Base-by-base conservation (phyloP, 306 rosid genomes). In the Abrus pulchellus region DNA sequence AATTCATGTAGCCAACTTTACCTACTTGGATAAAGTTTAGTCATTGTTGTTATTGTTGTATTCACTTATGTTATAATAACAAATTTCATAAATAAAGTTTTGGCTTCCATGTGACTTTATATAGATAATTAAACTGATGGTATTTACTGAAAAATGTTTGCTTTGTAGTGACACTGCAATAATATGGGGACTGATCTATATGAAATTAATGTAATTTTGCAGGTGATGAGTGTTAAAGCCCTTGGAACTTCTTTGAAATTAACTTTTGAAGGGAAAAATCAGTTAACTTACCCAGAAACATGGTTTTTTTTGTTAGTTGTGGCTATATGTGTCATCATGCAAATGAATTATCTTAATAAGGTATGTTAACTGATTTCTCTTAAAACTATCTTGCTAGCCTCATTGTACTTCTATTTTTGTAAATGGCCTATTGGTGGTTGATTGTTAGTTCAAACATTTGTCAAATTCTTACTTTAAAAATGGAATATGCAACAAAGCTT, bases 191-290 rank as follows among this genome's bases (percentile, higher is more conserved):
- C 82, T 79, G 54, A 66, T 75, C 8, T 10, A n/a, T 60, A 3
- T 68, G 47, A 36, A 36, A 65, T 62, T 36, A 30, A 77, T 60
- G 27, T 34, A 36, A 53, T 69, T 85, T 45, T 87, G 76, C 90
- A 94, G 98, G 98, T 94, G 77, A 92, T 94, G 98, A 92, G 98
- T 83, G 97, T 94, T 76, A 94, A 94, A 83, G 98, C 98, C 87
- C 87, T 94, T 50, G 98, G 98, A 74, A 94, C 92, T 74, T 90
- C 97, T 64, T 82, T 94, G 85, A 94, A 94, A 34, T 88, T 94
- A 80, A 94, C 95, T 65, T 90, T 94, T 82, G 93, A 90, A 87
- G 98, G 97, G 68, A 89, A 83, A n/a, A 94, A 90, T 82, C 98
- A 94, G 73, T 85, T 94, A 72, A 63, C 83, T 72, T 90, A 85